Percentiles rank a stretch among this genome's conserved stretches.
Evolutionary conservation across 441 rosid species (phyloP).

Genomic region (Cnidoscolus chayamansa): DNA sequence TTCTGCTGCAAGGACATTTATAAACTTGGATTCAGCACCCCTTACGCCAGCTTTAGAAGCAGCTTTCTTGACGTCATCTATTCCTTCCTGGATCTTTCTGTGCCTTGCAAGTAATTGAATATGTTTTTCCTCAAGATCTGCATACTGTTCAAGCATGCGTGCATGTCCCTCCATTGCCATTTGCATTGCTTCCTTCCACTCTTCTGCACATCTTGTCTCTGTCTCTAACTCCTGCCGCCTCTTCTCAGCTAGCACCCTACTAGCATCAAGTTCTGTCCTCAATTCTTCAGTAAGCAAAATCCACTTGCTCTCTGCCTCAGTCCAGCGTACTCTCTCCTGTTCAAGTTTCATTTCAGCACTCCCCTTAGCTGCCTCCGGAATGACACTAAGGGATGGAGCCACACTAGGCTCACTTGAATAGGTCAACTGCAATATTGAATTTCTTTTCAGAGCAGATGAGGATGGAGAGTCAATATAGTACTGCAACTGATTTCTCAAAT

Average conservation of each 20-base stretch:
- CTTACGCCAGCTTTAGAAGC: constrained; percentile 93
- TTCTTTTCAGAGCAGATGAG: constrained; percentile 43
- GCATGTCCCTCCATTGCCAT: constrained; percentile 95
- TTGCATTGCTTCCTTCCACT: constrained; percentile 89
- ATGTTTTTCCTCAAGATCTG: constrained; percentile 94
- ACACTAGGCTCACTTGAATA: constrained; percentile 52
- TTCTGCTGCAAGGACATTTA: constrained; percentile 90
- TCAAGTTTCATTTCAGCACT: constrained; percentile 58
- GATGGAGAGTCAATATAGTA: constrained; percentile 68
- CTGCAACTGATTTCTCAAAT: constrained; percentile 82
- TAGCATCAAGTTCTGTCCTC: constrained; percentile 70
- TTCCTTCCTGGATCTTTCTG: constrained; percentile 84
- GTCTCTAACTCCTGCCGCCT: constrained; percentile 67
- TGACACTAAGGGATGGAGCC: constrained; percentile 40
- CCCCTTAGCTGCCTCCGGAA: constrained; percentile 58
- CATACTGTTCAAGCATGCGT: constrained; percentile 94
- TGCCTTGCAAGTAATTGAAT: constrained; percentile 88
- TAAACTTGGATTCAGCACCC: constrained; percentile 91
- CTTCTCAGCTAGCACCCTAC: constrained; percentile 47
- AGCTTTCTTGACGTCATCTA: constrained; percentile 87
- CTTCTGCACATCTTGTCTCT: constrained; percentile 83
- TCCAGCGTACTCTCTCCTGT: constrained; percentile 64
- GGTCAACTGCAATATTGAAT: constrained; percentile 54
- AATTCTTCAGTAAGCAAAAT: constrained; percentile 84
- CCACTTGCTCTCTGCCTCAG: constrained; percentile 92